Percentiles rank a stretch among this genome's conserved stretches.
These are phyloP conservation scores for Alternaria sp. DNA, from an alignment of 2,329 filamentous ascomycete genomes.

Conservation along the genomic window DNA sequence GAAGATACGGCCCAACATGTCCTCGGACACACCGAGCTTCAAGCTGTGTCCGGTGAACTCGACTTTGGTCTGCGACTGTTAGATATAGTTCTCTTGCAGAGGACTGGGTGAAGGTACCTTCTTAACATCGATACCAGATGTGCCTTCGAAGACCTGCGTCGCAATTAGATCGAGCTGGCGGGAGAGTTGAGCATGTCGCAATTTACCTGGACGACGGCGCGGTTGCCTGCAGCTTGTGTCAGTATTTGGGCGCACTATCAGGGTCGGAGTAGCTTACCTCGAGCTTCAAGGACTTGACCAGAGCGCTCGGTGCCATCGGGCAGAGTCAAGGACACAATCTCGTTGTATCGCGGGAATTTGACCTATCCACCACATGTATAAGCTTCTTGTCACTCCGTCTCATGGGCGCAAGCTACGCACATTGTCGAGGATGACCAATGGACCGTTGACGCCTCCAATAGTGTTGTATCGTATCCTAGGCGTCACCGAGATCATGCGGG, in stretches of 20 bases:
- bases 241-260: conserved; percentile 12
- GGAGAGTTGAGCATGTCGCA: not conserved
- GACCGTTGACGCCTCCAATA: conserved; percentile 96
- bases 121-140: conserved; percentile 96
- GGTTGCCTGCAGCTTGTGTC: conserved; percentile 68
- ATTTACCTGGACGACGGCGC: conserved; percentile 89
- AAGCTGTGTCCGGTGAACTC: conserved; percentile 96
- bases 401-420: conserved; percentile 59
- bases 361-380: conserved; percentile 63
- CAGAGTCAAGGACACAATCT: conserved; percentile 94
- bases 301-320: conserved; percentile 93
- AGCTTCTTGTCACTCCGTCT: conserved; percentile 20
- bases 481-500: conserved; percentile 64
- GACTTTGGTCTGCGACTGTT: conserved; percentile 77
- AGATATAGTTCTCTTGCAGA: conserved; percentile 20
- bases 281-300: conserved; percentile 95
- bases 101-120: conserved; percentile 61
- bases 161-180: conserved; percentile 27
- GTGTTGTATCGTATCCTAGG: conserved; percentile 94
- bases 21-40: conserved; percentile 98
- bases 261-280: conserved; percentile 67
- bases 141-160: conserved; percentile 91
- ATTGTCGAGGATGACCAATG: conserved; percentile 96
- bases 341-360: conserved; percentile 97
- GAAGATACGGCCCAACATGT: conserved; percentile 99